Conservation (phyloP, 2,329 filamentous ascomycete genomes). For the Colletotrichum chlorophyti region DNA sequence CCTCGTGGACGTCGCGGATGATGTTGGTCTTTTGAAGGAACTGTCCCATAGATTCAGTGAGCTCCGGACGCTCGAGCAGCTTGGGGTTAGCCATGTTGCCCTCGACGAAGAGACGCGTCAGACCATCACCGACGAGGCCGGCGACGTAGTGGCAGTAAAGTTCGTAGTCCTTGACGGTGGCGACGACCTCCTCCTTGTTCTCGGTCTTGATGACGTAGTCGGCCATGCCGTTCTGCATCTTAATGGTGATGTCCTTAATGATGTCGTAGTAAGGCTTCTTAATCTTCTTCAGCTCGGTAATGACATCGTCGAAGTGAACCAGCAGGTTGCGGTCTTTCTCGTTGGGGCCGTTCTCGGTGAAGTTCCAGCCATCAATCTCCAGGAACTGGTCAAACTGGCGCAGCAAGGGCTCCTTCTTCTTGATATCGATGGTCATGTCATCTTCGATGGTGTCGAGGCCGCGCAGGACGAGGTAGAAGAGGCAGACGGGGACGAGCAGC, state of each 20-base stretch:
- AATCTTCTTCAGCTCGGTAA: slow-evolving; percentile 86
- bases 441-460: slow-evolving; percentile 98
- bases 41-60: slow-evolving; percentile 95
- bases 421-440: slow-evolving; percentile 88
- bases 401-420: slow-evolving; percentile 84
- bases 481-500: slow-evolving; percentile 83
- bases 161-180: slow-evolving; percentile 89
- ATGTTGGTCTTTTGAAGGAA: slow-evolving; percentile 99
- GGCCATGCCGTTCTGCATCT: slow-evolving; percentile 99
- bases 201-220: slow-evolving; percentile 90
- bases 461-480: slow-evolving; percentile 93
- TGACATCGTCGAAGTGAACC: slow-evolving; percentile 88
- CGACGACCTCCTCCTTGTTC: slow-evolving; percentile 78
- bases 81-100: slow-evolving; percentile 86
- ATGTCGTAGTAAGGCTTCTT: slow-evolving; percentile 85
- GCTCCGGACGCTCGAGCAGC: slow-evolving; percentile 76
- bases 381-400: slow-evolving; percentile 82
- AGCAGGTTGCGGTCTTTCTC: slow-evolving; percentile 95
- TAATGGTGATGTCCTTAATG: slow-evolving; percentile 89
- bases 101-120: slow-evolving; percentile 89
- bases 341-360: slow-evolving; percentile 81
- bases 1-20: slow-evolving; percentile 92
- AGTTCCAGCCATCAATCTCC: slow-evolving; percentile 89
- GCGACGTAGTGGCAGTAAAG: slow-evolving; percentile 98
- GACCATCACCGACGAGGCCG: slow-evolving; percentile 94